phyloP scores from a whole-genome alignment of 2,329 filamentous ascomycete species.

The Penicillium sp. region DNA sequence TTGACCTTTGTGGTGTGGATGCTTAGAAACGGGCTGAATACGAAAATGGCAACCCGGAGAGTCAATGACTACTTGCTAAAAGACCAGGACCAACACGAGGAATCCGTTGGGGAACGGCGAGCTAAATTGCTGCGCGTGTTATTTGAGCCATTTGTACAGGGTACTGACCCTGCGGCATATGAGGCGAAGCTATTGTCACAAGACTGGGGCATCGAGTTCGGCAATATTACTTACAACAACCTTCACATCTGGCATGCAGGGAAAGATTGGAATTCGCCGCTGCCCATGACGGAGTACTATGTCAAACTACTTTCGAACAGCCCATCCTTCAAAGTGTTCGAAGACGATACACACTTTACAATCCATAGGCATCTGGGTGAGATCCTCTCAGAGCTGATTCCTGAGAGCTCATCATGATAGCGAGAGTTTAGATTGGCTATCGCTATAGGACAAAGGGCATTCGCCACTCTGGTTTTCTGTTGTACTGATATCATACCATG shows the following conservation, averaged over 20 bases:
- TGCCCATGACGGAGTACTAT: conserved; percentile 39
- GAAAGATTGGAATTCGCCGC: conserved; percentile 28
- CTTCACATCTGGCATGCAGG: conserved; percentile 32
- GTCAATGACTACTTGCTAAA: conserved; percentile 26
- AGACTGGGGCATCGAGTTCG: conserved; percentile 31
- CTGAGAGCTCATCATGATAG: background rate
- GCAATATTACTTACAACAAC: conserved; percentile 24
- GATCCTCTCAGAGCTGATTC: conserved; percentile 5
- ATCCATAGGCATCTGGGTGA: conserved; percentile 4
- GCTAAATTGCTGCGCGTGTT: conserved; percentile 12
- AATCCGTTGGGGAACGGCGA: conserved; percentile 12
- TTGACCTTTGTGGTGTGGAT: conserved; percentile 19
- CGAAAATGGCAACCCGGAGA: conserved; percentile 14
- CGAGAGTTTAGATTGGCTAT: background rate
- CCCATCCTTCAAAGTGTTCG: conserved; percentile 32
- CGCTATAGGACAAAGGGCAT: background rate
- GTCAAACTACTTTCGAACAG: conserved; percentile 36
- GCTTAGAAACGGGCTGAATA: conserved; percentile 18
- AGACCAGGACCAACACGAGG: conserved; percentile 7
- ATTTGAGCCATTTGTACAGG: conserved; percentile 30
- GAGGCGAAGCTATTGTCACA: conserved; percentile 29
- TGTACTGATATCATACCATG: background rate
- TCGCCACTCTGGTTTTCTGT: background rate
- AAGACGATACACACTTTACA: conserved; percentile 25
- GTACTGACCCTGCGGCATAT: conserved; percentile 21